phyloP scores from a whole-genome alignment of 2,329 filamentous ascomycete genomes.

The Penicillium sp. region DNA sequence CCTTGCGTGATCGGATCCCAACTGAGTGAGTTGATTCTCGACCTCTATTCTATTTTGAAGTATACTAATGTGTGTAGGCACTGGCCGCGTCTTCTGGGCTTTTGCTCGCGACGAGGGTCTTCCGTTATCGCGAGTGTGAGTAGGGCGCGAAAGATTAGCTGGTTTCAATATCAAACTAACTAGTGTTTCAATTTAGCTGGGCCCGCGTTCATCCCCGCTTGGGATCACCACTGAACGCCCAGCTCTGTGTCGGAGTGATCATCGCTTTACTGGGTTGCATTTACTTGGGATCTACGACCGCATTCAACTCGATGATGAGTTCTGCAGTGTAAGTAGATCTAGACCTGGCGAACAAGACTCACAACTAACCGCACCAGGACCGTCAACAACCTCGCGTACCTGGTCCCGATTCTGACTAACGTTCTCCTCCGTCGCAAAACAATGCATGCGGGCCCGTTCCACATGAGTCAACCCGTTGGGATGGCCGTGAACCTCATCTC shows the following conservation, averaged over 20 bases:
- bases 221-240: slow-evolving; percentile 60
- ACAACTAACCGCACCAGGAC: slow-evolving; percentile 35
- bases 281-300: slow-evolving; percentile 68
- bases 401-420: slow-evolving; percentile 53
- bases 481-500: slow-evolving; percentile 51
- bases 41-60: not conserved
- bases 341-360: not conserved
- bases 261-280: slow-evolving; percentile 65
- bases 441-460: slow-evolving; percentile 52
- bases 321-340: slow-evolving; percentile 22
- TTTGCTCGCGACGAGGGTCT: slow-evolving; percentile 59
- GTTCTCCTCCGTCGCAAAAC: slow-evolving; percentile 49
- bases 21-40: slow-evolving; percentile 24
- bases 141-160: not conserved
- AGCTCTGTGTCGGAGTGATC: slow-evolving; percentile 53
- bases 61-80: slow-evolving; percentile 36
- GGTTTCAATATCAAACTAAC: not conserved
- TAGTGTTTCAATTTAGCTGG: slow-evolving; percentile 34
- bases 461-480: slow-evolving; percentile 46
- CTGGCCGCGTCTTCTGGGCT: slow-evolving; percentile 63
- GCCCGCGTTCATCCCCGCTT: slow-evolving; percentile 48
- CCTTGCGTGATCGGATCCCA: slow-evolving; percentile 40
- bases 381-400: slow-evolving; percentile 52
- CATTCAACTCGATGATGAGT: slow-evolving; percentile 62
- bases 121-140: slow-evolving; percentile 34